phyloP scores from a whole-genome alignment of 2,329 filamentous ascomycete species.

The Colletotrichum lupini region DNA sequence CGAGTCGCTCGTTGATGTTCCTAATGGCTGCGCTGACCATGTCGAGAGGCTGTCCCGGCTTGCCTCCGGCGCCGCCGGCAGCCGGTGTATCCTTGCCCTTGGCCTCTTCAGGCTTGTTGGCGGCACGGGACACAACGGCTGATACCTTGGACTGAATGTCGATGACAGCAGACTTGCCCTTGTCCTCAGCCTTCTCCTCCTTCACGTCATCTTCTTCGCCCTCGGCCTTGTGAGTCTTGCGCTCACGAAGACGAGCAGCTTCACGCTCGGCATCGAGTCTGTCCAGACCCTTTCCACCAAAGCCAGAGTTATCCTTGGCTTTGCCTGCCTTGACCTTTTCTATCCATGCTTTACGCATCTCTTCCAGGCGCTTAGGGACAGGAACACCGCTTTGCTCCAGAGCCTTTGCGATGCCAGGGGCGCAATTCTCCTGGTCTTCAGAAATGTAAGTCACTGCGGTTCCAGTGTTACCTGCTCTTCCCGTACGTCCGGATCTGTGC shows the following conservation, averaged over 20 bases:
- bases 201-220: constrained; percentile 85
- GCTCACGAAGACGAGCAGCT: constrained; percentile 84
- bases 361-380: constrained; percentile 75
- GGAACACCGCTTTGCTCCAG: constrained; percentile 90
- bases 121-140: constrained; percentile 64
- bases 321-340: constrained; percentile 95
- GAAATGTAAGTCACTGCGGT: constrained; percentile 96
- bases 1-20: constrained; percentile 90
- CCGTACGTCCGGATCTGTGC: constrained; percentile 92
- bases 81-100: constrained; percentile 57
- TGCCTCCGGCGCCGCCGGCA: constrained; percentile 64
- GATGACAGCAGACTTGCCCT: constrained; percentile 75
- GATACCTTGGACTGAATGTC: constrained; percentile 73
- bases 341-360: constrained; percentile 78
- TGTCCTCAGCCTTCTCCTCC: constrained; percentile 77
- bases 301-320: constrained; percentile 89
- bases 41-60: constrained; percentile 74
- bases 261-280: constrained; percentile 92
- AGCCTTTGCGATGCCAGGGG: constrained; percentile 88
- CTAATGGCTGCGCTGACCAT: constrained; percentile 91
- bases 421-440: constrained; percentile 90
- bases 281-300: constrained; percentile 94
- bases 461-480: constrained; percentile 92
- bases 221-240: constrained; percentile 89
- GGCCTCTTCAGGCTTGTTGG: constrained; percentile 56